A percentile compares a stretch with the other conserved stretches of the same genome.
phyloP scores from a whole-genome alignment of 2,329 filamentous ascomycete species.

The Verticillium longisporum region DNA sequence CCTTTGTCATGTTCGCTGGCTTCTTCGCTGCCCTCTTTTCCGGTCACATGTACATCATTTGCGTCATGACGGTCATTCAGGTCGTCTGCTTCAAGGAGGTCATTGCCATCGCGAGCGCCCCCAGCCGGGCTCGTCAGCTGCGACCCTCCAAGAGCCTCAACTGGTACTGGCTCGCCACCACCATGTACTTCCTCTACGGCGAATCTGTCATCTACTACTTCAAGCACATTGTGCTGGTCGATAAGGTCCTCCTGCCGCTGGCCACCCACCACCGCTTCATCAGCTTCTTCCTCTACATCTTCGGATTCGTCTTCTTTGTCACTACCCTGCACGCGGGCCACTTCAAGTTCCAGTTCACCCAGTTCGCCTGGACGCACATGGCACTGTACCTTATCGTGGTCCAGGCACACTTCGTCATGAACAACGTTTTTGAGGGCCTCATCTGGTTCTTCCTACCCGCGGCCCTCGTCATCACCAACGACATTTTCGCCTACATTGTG shows the following conservation, averaged over 20 bases:
- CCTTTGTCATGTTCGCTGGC: slow-evolving; percentile 88
- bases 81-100: slow-evolving; percentile 99
- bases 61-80: slow-evolving; percentile 86
- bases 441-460: slow-evolving; percentile 99
- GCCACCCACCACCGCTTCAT: slow-evolving; percentile 98
- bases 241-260: slow-evolving; percentile 85
- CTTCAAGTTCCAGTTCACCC: slow-evolving; percentile 97
- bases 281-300: slow-evolving; percentile 95
- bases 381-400: slow-evolving; percentile 96
- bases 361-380: slow-evolving; percentile 99
- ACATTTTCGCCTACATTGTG: slow-evolving; percentile 97
- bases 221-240: slow-evolving; percentile 95
- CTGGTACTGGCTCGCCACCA: slow-evolving; percentile 98
- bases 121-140: slow-evolving; percentile 82
- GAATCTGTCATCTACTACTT: slow-evolving; percentile 99
- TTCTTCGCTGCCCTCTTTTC: slow-evolving; percentile 93
- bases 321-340: slow-evolving; percentile 89
- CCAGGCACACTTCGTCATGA: slow-evolving; percentile 99
- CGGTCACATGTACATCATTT: slow-evolving; percentile 95
- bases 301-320: slow-evolving; percentile 98
- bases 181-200: slow-evolving; percentile 98
- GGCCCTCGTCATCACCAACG: slow-evolving; percentile 93
- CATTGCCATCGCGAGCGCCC: slow-evolving; percentile 93
- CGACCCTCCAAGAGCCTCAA: slow-evolving; percentile 94
- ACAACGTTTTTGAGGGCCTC: slow-evolving; percentile 99